These are phyloP conservation scores for Favolaschia claudopus DNA, from an alignment of 768 basidiomycete species.

Conservation along the genomic window DNA sequence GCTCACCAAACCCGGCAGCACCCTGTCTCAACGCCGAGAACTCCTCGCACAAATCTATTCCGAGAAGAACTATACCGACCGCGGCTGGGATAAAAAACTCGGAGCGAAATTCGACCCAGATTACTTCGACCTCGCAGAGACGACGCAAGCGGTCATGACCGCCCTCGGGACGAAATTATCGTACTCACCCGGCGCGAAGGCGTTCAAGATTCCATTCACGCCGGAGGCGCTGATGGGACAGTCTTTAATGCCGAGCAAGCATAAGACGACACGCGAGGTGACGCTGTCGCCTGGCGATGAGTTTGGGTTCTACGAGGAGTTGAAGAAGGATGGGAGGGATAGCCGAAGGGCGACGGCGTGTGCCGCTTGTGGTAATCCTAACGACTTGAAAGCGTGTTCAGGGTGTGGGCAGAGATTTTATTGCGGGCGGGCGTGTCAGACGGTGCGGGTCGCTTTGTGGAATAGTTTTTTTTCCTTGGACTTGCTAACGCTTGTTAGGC, in stretches of 20 bases:
- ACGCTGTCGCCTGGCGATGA: constrained; percentile 8
- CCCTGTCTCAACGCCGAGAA: constrained; percentile 24
- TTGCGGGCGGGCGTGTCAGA: constrained; percentile 26
- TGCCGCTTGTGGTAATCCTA: constrained; percentile 34
- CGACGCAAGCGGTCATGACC: constrained; percentile 23
- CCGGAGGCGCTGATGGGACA: constrained; percentile 16
- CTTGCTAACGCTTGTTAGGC: constrained; percentile 17
- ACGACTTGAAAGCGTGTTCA: constrained; percentile 26
- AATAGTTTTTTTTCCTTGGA: too few species aligned
- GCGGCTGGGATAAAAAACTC: constrained; percentile 24
- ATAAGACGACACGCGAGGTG: constrained; percentile 24
- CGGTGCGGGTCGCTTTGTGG: constrained; percentile 16
- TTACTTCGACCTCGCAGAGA: constrained; percentile 28
- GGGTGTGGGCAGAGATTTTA: constrained; percentile 23
- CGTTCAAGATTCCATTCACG: constrained; percentile 26
- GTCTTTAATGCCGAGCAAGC: constrained; percentile 8
- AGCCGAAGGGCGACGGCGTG: constrained; percentile 29
- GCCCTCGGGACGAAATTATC: constrained; percentile 32
- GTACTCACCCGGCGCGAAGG: constrained; percentile 28
- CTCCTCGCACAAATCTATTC: constrained; percentile 29
- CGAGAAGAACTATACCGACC: constrained; percentile 30
- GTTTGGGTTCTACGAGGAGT: constrained; percentile 33
- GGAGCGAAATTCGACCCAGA: constrained; percentile 27
- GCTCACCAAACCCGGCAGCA: constrained; percentile 17
- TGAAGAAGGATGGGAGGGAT: constrained; percentile 29